phyloP scores from a whole-genome alignment of 2,329 filamentous ascomycete genomes.

The Xylaria sp. region DNA sequence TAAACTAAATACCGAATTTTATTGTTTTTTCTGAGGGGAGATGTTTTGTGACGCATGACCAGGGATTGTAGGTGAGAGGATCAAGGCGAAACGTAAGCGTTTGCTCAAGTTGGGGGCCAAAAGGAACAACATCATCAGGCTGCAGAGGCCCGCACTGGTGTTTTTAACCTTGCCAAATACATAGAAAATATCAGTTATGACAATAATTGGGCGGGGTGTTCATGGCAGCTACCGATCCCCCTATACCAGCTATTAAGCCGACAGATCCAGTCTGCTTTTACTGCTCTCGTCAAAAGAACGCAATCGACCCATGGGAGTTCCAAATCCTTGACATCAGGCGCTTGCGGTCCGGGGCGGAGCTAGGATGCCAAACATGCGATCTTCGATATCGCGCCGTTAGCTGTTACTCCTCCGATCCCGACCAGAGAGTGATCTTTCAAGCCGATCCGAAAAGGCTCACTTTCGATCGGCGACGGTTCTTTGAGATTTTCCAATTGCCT shows the following conservation, averaged over 20 bases:
- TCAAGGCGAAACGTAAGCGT: background rate
- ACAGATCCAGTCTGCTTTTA: slow-evolving; percentile 16
- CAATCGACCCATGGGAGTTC: slow-evolving; percentile 12
- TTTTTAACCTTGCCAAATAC: background rate
- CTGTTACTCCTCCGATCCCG: slow-evolving; percentile 1
- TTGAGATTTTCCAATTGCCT: slow-evolving; percentile 8
- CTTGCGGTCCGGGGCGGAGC: slow-evolving; percentile 2
- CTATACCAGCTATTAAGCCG: slow-evolving; percentile 8
- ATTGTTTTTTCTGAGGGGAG: too few species aligned
- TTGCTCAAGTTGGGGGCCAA: slow-evolving; percentile 5
- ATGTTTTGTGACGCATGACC: background rate
- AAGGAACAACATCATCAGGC: background rate
- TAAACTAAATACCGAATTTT: too few species aligned
- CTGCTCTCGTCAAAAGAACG: slow-evolving; percentile 11
- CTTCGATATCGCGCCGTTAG: slow-evolving; percentile 14
- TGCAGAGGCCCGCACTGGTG: too few species aligned
- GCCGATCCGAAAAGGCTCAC: slow-evolving; percentile 12
- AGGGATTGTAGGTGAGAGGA: background rate
- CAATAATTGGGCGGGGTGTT: background rate
- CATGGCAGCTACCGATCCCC: slow-evolving; percentile 12
- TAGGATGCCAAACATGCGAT: slow-evolving; percentile 12
- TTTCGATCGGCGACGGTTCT: slow-evolving; percentile 8
- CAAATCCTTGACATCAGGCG: slow-evolving; percentile 15
- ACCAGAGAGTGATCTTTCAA: slow-evolving; percentile 16
- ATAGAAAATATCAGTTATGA: background rate